These are phyloP conservation scores for Colletotrichum phormii DNA, from an alignment of 2,329 filamentous ascomycete species.

Conservation along the genomic window DNA sequence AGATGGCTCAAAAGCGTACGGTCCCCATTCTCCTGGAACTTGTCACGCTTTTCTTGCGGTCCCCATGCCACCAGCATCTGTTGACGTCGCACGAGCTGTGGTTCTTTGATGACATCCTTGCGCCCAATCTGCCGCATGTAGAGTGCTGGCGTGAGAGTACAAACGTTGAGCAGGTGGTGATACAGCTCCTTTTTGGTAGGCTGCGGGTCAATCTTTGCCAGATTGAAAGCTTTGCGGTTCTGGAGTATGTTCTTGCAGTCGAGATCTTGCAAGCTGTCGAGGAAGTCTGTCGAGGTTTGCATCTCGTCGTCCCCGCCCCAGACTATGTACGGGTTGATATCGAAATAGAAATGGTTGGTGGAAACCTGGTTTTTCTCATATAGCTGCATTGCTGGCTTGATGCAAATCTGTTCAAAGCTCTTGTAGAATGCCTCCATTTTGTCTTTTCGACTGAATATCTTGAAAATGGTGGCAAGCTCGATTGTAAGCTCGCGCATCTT, in stretches of 20 bases:
- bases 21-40: slow-evolving; percentile 43
- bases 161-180: slow-evolving; percentile 47
- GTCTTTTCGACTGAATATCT: slow-evolving; percentile 43
- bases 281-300: slow-evolving; percentile 45
- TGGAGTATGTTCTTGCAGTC: slow-evolving; percentile 51
- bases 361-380: slow-evolving; percentile 54
- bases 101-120: slow-evolving; percentile 47
- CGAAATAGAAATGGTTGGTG: slow-evolving; percentile 51
- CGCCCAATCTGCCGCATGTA: slow-evolving; percentile 51
- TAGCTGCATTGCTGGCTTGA: slow-evolving; percentile 50
- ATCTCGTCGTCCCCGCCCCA: slow-evolving; percentile 41
- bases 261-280: slow-evolving; percentile 45
- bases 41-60: slow-evolving; percentile 44
- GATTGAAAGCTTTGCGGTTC: slow-evolving; percentile 49
- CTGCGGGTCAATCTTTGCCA: slow-evolving; percentile 46
- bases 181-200: slow-evolving; percentile 47
- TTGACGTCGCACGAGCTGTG: slow-evolving; percentile 50
- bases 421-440: slow-evolving; percentile 40
- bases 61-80: slow-evolving; percentile 54
- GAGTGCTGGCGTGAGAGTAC: slow-evolving; percentile 49
- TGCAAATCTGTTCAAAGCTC: slow-evolving; percentile 43
- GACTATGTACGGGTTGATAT: slow-evolving; percentile 46
- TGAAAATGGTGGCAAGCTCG: slow-evolving; percentile 44
- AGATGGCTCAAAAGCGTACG: slow-evolving; percentile 46
- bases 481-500: slow-evolving; percentile 43